Evolutionary conservation across 257 asterid genomes (phyloP).

Genomic region (Pogostemon cablin): DNA sequence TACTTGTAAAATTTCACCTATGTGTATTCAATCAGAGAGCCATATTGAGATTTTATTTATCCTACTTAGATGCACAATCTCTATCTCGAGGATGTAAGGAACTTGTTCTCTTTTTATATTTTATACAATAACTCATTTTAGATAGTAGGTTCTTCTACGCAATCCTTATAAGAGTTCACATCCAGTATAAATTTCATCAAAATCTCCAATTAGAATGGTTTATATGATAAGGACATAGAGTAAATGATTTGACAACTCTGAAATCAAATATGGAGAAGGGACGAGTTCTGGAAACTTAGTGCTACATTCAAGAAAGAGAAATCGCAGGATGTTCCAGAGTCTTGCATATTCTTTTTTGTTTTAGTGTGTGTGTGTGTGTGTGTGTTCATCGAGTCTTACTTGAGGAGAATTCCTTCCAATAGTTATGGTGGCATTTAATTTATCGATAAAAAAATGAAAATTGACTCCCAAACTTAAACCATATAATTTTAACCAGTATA

Average conservation of each 20-base stretch:
- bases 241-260: neutral
- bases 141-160: conserved; percentile 6
- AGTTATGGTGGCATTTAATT: conserved; percentile 9
- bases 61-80: neutral
- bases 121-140: conserved; percentile 14
- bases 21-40: conserved; percentile 2
- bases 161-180: conserved; percentile 5
- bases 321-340: neutral
- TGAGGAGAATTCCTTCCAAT: conserved; percentile 17
- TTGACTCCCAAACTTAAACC: neutral
- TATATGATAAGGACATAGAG: conserved; percentile 10
- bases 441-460: conserved; percentile 3
- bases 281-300: conserved; percentile 4
- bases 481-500: neutral
- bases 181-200: neutral
- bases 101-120: conserved; percentile 4
- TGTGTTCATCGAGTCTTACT: neutral
- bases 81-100: neutral
- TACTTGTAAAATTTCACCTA: conserved; percentile 17
- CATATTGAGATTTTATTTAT: neutral
- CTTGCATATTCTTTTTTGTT: neutral
- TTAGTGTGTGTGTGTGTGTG: neutral
- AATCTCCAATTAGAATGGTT: neutral
- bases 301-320: conserved; percentile 2
- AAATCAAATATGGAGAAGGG: conserved; percentile 7